These are phyloP conservation scores for Phymatotrichopsis omnivora DNA, from an alignment of 2,329 filamentous ascomycete species.

Conservation along the genomic window DNA sequence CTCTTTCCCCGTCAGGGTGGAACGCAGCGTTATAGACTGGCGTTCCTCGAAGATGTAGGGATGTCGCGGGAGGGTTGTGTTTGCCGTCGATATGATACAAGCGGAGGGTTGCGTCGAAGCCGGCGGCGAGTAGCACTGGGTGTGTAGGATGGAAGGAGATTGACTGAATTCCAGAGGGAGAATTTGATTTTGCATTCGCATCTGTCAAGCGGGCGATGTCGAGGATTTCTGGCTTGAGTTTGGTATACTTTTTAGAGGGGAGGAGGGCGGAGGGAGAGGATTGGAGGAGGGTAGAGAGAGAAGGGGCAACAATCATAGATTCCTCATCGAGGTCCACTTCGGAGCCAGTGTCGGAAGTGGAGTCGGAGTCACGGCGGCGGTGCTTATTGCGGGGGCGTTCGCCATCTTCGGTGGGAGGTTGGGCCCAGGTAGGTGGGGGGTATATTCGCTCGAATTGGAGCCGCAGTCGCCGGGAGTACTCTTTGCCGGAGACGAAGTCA, in stretches of 20 bases:
- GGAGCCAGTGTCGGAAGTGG: conserved; percentile 37
- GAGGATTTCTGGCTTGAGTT: conserved; percentile 74
- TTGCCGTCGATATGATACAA: conserved; percentile 80
- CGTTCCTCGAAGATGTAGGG: conserved; percentile 72
- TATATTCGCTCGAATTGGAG: conserved; percentile 56
- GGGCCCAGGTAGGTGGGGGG: conserved; percentile 52
- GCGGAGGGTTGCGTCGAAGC: conserved; percentile 72
- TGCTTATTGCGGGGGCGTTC: conserved; percentile 40
- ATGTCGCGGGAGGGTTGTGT: conserved; percentile 68
- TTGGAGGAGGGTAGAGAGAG: conserved; percentile 60
- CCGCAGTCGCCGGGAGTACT: conserved; percentile 71
- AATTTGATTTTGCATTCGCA: conserved; percentile 63
- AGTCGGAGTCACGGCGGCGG: conserved; percentile 33
- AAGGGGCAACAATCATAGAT: conserved; percentile 34
- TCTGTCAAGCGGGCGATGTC: conserved; percentile 86
- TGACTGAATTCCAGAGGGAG: conserved; percentile 50
- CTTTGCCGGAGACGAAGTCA: conserved; percentile 73
- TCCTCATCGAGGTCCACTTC: conserved; percentile 50
- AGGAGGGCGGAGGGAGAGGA: conserved; percentile 52
- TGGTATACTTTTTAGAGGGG: conserved; percentile 49
- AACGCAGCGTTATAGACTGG: conserved; percentile 81
- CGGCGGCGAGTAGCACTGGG: conserved; percentile 81
- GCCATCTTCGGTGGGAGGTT: conserved; percentile 35
- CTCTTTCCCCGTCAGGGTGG: conserved; percentile 58
- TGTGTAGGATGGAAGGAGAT: conserved; percentile 83